Evolutionary conservation across 2,329 filamentous ascomycete species (phyloP), one percentile per base, ranked within the genome.

Genomic region (Ophiostoma tasmaniense): DNA sequence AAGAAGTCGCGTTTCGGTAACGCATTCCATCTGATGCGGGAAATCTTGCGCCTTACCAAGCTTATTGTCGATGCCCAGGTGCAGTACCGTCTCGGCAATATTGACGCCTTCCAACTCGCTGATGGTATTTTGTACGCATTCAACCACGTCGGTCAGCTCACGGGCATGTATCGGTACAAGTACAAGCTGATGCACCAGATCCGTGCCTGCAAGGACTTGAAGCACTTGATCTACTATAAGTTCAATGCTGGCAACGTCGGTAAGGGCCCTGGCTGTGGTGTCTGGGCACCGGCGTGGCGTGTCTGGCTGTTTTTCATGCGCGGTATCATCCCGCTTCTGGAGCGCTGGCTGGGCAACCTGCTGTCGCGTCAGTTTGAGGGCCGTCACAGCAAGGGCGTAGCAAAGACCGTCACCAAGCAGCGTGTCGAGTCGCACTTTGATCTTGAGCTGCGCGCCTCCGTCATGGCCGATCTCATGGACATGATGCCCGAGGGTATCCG

Each of bases 401-500:
- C 95, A 42, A 99, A 99, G 84, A 99, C 95, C 0, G 95, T 99
- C 45, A 99, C 95, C 3, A 99, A 99, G 81, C 95, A 99, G 80
- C 92, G 95, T 81, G 95, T 99, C 6, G 95, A 99, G 77, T 98
- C 95, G 30, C 96, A 99, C 77, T 99, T 97, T 76, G 95, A 99
- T 80, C 84, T 99, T 69, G 95, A 99, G 80, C 88, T 99, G 66
- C 92, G 95, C 75, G 96, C 96, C 20, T 97, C 95, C 0, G 95
- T 99, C 73, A 99, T 99, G 94, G 93, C 94, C 62, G 95, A 99
- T 80, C 83, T 99, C 66, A 97, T 97, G 91, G 95, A 99, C 76
- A 99, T 99, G 96, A 99, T 99, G 95, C 95, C 95, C 0, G 96
- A 99, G 78, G 95, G 95, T 73, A 98, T 99, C 81, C 97, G 97